Base-by-base conservation (phyloP, 2,329 filamentous ascomycete species). In the Pseudogymnoascus sp. region DNA sequence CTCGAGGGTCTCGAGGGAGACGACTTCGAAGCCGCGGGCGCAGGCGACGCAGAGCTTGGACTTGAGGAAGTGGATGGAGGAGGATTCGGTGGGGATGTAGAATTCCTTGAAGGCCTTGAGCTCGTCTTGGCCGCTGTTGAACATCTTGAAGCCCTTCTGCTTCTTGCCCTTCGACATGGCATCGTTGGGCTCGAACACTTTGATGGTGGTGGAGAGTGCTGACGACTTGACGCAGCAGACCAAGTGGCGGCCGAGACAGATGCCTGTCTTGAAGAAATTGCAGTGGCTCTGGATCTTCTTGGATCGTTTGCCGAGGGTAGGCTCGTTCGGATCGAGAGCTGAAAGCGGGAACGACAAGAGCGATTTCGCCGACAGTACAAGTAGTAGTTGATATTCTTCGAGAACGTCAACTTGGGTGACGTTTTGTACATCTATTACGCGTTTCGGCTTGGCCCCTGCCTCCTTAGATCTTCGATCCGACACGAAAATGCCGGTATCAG, bases 111-210 rank as follows among this genome's bases (percentile, higher is more conserved):
- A 96, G 10, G 93, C 91, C 77, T 95, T 95, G 66, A 99, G 83
- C 69, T 96, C 91, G 74, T 99, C 94, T 74, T 97, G 92, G 7
- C 92, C 91, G 67, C 84, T 87, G 65, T 91, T 91, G 77, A 99
- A 93, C 87, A 99, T 96, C 78, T 95, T 96, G 64, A 99, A 87
- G 15, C 94, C 93, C 71, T 92, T 94, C 73, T 96, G 95, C 79
- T 95, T 97, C 80, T 94, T 95, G 63, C 90, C 91, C 78, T 92
- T 94, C 61, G 89, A 88, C 81, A 96, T 89, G 65, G 91, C 89
- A 73, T 97, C 94, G 77, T 96, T 96, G 0, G 94, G 94, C 77
- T 99, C 93, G 76, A 91, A 97, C n/a, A 97, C 94, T 77, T 97
- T 97, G 80, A 99, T 96, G 1, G 93, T 97, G 12, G 91, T 96